Conservation (phyloP, 352 stramenopile genomes). For the Phytophthora crassamura region DNA sequence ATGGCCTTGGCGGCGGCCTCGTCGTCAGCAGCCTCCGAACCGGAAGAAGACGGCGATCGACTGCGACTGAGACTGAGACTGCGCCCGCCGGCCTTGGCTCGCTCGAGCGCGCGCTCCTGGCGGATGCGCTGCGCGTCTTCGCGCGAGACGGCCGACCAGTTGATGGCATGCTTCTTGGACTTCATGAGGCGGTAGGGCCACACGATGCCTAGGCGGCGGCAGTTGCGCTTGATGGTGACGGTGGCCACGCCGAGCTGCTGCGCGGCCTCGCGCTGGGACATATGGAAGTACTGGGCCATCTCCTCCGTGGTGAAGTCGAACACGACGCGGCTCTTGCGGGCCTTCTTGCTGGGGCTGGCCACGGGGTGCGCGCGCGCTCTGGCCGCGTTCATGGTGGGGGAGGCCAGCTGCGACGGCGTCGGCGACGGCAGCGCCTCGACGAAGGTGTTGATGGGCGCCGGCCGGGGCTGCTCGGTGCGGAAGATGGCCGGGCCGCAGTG, state of each 20-base stretch:
- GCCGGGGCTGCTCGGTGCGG: background rate
- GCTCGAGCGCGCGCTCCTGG: constrained; percentile 39
- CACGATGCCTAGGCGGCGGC: constrained; percentile 60
- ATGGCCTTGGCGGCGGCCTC: constrained; percentile 39
- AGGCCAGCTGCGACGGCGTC: constrained; percentile 18
- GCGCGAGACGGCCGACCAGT: constrained; percentile 45
- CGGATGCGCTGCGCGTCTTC: constrained; percentile 46
- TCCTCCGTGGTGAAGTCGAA: constrained; percentile 64
- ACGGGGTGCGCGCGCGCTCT: constrained; percentile 18
- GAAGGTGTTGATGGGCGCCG: constrained; percentile 17
- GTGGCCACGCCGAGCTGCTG: constrained; percentile 62
- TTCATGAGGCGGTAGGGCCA: constrained; percentile 67
- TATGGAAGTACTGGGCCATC: constrained; percentile 65
- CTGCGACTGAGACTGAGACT: constrained; percentile 22
- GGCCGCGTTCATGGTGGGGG: constrained; percentile 18
- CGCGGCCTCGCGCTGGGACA: constrained; percentile 60
- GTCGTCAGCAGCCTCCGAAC: constrained; percentile 21
- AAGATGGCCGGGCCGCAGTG: constrained; percentile 16
- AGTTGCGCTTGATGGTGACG: constrained; percentile 71
- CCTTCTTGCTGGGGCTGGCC: constrained; percentile 35
- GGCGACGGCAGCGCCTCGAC: background rate
- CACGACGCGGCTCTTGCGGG: constrained; percentile 56
- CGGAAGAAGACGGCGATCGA: constrained; percentile 19
- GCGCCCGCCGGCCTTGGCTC: constrained; percentile 38
- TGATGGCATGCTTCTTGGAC: constrained; percentile 51